These are phyloP conservation scores for Calycina herbarum DNA, from an alignment of 2,329 filamentous ascomycete genomes.

Conservation along the genomic window DNA sequence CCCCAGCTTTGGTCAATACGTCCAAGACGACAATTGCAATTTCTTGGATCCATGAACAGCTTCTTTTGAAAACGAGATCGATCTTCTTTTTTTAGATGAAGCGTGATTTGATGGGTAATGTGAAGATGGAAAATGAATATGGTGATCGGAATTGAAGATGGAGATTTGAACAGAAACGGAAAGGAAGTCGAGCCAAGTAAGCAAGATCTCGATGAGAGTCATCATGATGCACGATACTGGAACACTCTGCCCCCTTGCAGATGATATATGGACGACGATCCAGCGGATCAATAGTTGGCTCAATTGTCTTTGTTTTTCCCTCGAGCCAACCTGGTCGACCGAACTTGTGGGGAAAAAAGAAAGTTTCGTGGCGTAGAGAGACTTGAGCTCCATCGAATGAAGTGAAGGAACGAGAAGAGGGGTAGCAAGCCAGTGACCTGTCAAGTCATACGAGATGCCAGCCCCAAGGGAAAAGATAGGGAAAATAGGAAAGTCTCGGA, in stretches of 20 bases:
- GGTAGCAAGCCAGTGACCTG: neutral
- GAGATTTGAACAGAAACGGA: neutral
- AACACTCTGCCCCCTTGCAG: neutral
- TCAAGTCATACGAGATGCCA: neutral
- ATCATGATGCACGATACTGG: neutral
- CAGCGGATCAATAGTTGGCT: neutral
- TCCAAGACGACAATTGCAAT: neutral
- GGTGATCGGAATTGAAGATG: neutral
- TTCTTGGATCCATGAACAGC: neutral
- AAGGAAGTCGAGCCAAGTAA: neutral
- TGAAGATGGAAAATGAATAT: no score
- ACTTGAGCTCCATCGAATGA: neutral
- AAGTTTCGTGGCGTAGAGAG: neutral
- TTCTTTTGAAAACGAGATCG: neutral
- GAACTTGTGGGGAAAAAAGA: neutral
- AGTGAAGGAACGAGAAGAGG: neutral
- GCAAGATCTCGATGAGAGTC: constrained; percentile 1
- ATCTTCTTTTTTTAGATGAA: neutral
- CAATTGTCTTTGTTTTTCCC: neutral
- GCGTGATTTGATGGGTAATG: no score
- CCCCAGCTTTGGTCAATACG: constrained; percentile 6
- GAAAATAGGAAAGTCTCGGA: neutral
- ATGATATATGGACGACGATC: neutral
- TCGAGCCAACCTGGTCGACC: neutral
- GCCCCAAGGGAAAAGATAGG: neutral